Conservation (phyloP, 2,329 filamentous ascomycete species). For the Talaromyces sp. region DNA sequence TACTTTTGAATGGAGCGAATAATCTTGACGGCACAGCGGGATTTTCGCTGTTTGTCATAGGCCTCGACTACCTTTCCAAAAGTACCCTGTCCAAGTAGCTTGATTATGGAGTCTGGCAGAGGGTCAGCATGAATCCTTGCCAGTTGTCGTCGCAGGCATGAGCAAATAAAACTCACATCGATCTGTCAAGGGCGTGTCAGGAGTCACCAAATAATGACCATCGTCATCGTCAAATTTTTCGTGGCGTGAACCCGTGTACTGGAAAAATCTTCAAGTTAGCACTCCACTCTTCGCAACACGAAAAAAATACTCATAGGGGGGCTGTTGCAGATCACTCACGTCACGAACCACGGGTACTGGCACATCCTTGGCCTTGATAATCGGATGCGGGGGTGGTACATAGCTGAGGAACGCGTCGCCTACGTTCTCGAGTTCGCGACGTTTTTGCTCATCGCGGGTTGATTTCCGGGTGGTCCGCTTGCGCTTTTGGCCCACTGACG, state of each 20-base stretch:
- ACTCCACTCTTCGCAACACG: not conserved
- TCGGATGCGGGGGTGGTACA: conserved; percentile 81
- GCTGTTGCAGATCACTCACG: conserved; percentile 47
- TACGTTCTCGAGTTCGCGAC: conserved; percentile 70
- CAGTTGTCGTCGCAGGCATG: not conserved
- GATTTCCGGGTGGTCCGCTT: conserved; percentile 82
- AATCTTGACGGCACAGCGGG: conserved; percentile 94
- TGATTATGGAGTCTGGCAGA: conserved; percentile 76
- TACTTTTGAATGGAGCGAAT: conserved; percentile 99
- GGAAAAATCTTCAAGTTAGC: conserved; percentile 5
- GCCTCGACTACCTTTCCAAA: conserved; percentile 98
- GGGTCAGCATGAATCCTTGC: conserved; percentile 13
- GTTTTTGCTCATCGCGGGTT: conserved; percentile 78
- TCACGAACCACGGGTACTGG: conserved; percentile 62
- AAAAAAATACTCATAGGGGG: conserved; percentile 8
- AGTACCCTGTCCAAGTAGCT: conserved; percentile 91
- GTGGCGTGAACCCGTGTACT: conserved; percentile 54
- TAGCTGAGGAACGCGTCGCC: conserved; percentile 77
- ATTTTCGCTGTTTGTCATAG: conserved; percentile 72
- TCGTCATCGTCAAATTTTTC: conserved; percentile 93
- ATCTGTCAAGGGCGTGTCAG: conserved; percentile 82
- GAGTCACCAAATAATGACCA: conserved; percentile 92
- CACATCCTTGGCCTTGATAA: conserved; percentile 86
- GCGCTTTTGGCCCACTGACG: conserved; percentile 79
- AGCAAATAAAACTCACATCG: conserved; percentile 68